phyloP scores from a whole-genome alignment of 2,329 filamentous ascomycete species.

The Cyanodermella asteris region DNA sequence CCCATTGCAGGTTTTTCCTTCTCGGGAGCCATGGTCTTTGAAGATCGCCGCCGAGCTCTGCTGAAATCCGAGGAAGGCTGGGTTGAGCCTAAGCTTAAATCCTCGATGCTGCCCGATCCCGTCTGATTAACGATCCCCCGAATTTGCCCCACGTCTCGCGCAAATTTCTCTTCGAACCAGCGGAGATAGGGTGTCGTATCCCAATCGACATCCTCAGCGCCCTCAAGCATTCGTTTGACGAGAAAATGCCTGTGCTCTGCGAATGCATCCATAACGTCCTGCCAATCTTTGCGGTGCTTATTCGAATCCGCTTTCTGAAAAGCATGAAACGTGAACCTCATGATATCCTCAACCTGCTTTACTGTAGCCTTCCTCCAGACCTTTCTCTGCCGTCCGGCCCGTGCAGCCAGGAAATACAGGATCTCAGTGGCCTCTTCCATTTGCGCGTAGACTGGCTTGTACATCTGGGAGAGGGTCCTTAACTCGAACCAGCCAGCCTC shows the following conservation, averaged over 20 bases:
- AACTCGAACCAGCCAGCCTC: slow-evolving; percentile 41
- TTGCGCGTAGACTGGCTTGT: slow-evolving; percentile 29
- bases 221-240: slow-evolving; percentile 24
- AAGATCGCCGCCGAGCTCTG: neutral
- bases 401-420: slow-evolving; percentile 39
- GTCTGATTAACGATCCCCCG: slow-evolving; percentile 1
- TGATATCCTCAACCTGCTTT: slow-evolving; percentile 7
- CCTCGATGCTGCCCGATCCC: neutral
- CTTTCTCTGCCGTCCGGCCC: slow-evolving; percentile 18
- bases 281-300: slow-evolving; percentile 19
- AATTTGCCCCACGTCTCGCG: slow-evolving; percentile 5
- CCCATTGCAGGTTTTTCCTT: neutral
- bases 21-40: neutral
- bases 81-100: slow-evolving; percentile 1
- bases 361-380: slow-evolving; percentile 14
- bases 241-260: slow-evolving; percentile 23
- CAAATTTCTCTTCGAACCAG: slow-evolving; percentile 21
- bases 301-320: slow-evolving; percentile 7
- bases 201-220: slow-evolving; percentile 23
- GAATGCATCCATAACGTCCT: slow-evolving; percentile 25
- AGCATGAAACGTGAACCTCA: slow-evolving; percentile 2
- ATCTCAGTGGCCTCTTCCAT: slow-evolving; percentile 37
- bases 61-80: neutral
- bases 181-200: slow-evolving; percentile 20
- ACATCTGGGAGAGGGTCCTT: slow-evolving; percentile 26